phyloP scores from a whole-genome alignment of 129 eudicot genomes.

The Centaurea solstitialis region DNA sequence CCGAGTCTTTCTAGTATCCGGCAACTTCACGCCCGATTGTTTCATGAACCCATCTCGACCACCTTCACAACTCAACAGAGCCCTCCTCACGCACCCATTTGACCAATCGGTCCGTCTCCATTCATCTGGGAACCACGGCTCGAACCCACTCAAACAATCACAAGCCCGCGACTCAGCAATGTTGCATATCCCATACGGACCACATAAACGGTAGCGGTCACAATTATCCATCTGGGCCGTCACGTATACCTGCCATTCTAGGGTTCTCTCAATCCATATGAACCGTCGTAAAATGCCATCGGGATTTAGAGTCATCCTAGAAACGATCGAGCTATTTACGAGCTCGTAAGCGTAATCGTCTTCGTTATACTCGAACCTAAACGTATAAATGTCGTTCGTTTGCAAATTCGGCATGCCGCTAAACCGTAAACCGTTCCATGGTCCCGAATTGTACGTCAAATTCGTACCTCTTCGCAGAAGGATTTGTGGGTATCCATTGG shows the following conservation, averaged over 20 bases:
- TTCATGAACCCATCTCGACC: conserved; percentile 40
- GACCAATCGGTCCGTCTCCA: conserved; percentile 45
- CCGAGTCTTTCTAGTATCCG: conserved; percentile 32
- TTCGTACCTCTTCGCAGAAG: conserved; percentile 28
- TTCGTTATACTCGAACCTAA: conserved; percentile 20
- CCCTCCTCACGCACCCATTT: conserved; percentile 39
- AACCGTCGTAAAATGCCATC: conserved; percentile 35
- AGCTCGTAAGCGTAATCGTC: conserved; percentile 38
- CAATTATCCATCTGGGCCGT: conserved; percentile 33
- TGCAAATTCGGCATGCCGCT: conserved; percentile 36
- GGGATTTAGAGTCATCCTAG: conserved; percentile 30
- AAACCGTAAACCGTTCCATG: conserved; percentile 67
- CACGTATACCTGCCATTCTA: conserved; percentile 17
- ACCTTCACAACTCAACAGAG: conserved; percentile 28
- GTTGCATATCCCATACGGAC: conserved; percentile 35
- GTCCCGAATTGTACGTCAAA: conserved; percentile 39
- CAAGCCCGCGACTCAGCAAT: conserved; percentile 24
- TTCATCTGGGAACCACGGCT: conserved; percentile 27
- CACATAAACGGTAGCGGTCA: conserved; percentile 37
- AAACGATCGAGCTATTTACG: conserved; percentile 5
- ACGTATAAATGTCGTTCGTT: conserved; percentile 18
- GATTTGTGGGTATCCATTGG: conserved; percentile 51
- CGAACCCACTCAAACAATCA: conserved; percentile 41
- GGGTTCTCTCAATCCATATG: conserved; percentile 17
- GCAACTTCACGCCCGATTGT: conserved; percentile 27